Conservation (phyloP, 441 rosid species). For the Cnidoscolus chayamansa region DNA sequence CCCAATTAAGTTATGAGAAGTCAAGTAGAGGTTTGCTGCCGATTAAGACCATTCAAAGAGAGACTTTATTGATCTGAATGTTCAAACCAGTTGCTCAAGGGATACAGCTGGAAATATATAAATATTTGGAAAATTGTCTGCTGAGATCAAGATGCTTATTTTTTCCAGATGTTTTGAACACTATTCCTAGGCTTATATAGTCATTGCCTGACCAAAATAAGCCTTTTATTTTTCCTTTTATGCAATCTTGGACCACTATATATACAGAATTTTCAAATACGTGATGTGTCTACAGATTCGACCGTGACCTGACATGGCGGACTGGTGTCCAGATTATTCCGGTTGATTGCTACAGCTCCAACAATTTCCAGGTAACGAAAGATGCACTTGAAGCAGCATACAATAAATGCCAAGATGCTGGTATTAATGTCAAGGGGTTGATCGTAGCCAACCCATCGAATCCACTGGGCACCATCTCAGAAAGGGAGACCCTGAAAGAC, state of each 20-base stretch:
- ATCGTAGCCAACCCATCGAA: conserved; percentile 89
- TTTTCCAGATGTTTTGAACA: not conserved
- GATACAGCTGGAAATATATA: not conserved
- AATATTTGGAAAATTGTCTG: too few species aligned
- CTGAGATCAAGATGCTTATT: too few species aligned
- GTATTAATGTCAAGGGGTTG: conserved; percentile 63
- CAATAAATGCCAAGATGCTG: conserved; percentile 39
- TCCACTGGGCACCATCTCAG: conserved; percentile 72
- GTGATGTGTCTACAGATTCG: conserved; percentile 48
- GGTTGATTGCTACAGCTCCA: conserved; percentile 60
- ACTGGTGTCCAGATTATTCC: conserved; percentile 73
- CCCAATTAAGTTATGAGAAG: too few species aligned
- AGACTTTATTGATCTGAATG: too few species aligned
- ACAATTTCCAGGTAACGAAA: conserved; percentile 61
- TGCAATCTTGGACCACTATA: not conserved
- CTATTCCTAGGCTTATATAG: too few species aligned
- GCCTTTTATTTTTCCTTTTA: not conserved
- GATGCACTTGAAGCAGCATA: conserved; percentile 69
- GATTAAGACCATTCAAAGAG: too few species aligned
- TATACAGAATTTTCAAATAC: not conserved
- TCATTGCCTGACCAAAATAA: not conserved
- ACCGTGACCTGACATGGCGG: conserved; percentile 88
- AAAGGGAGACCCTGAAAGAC: conserved; percentile 48
- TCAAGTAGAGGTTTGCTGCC: too few species aligned
- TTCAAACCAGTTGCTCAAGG: too few species aligned